Evolutionary conservation across 768 basidiomycete species (phyloP).

Genomic region (Naganishia antarctica): DNA sequence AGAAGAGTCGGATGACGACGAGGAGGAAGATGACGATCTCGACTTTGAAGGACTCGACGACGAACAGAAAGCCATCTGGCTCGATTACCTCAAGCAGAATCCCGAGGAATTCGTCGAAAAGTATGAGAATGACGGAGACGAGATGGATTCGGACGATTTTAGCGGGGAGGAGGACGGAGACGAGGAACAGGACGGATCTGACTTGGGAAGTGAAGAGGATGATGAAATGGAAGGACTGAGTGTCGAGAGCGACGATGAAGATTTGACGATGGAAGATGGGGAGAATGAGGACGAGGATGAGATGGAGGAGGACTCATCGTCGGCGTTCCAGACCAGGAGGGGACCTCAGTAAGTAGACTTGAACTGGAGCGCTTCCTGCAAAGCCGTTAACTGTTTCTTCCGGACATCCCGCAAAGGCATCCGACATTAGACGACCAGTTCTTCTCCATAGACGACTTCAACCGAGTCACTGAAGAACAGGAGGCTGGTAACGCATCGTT

Average conservation of each 20-base stretch:
- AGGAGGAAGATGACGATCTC: constrained; percentile 31
- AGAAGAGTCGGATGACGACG: constrained; percentile 35
- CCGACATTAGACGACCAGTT: constrained; percentile 78
- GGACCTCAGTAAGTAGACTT: constrained; percentile 32
- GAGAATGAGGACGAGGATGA: constrained; percentile 39
- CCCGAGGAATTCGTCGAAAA: constrained; percentile 46
- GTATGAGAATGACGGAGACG: constrained; percentile 29
- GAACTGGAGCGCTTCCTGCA: too few relatives aligned
- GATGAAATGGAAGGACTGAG: constrained; percentile 33
- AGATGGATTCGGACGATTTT: constrained; percentile 6
- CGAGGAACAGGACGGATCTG: constrained; percentile 34
- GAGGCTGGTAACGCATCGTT: constrained; percentile 63
- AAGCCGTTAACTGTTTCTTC: too few relatives aligned
- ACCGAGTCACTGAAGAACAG: constrained; percentile 71
- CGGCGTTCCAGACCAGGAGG: constrained; percentile 10
- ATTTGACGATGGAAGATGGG: constrained; percentile 31
- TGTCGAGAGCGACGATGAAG: constrained; percentile 43
- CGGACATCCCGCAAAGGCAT: too few relatives aligned
- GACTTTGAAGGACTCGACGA: constrained; percentile 41
- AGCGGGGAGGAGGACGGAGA: constrained; percentile 50
- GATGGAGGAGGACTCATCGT: too few relatives aligned
- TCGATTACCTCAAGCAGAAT: constrained; percentile 19
- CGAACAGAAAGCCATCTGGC: constrained; percentile 35
- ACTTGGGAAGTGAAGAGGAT: constrained; percentile 38
- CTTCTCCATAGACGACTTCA: constrained; percentile 82